Conservation (phyloP, 208 protist genomes). For the Spongospora subterranea region DNA sequence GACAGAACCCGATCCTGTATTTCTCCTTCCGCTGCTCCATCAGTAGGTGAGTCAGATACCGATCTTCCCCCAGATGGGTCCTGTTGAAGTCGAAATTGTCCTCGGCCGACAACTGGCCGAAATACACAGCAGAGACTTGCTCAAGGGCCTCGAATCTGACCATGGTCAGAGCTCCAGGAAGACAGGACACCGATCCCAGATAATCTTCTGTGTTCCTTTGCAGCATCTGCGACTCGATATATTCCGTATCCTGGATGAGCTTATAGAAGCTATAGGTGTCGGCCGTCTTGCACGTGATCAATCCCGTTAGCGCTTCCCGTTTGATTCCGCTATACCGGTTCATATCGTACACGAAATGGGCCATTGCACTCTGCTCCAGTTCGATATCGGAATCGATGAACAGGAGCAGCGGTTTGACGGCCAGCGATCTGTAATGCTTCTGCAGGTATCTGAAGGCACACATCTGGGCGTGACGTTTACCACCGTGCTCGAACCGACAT, state of each 20-base stretch:
- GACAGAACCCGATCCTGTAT: slow-evolving; percentile 54
- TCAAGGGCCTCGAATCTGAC: slow-evolving; percentile 40
- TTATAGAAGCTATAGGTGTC: slow-evolving; percentile 57
- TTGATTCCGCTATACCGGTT: slow-evolving; percentile 15
- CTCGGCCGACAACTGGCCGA: slow-evolving; percentile 31
- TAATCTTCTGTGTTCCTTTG: slow-evolving; percentile 54
- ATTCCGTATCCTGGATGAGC: slow-evolving; percentile 44
- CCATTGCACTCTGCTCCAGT: slow-evolving; percentile 28
- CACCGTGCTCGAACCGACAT: slow-evolving; percentile 55
- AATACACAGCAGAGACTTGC: background rate
- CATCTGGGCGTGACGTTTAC: slow-evolving; percentile 53
- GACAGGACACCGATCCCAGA: slow-evolving; percentile 43
- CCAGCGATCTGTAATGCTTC: background rate
- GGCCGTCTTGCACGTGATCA: slow-evolving; percentile 53
- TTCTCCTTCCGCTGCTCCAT: background rate
- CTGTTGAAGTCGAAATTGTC: slow-evolving; percentile 53
- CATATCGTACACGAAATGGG: slow-evolving; percentile 53
- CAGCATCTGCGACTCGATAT: slow-evolving; percentile 57
- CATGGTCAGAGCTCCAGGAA: slow-evolving; percentile 42
- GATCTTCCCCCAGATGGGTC: slow-evolving; percentile 46
- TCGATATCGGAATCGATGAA: slow-evolving; percentile 53
- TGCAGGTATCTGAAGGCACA: slow-evolving; percentile 53
- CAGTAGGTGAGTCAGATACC: slow-evolving; percentile 45
- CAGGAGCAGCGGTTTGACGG: slow-evolving; percentile 17
- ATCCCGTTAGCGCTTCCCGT: slow-evolving; percentile 33